A percentile compares a stretch with the other conserved stretches of the same genome.
phyloP scores from a whole-genome alignment of 805 yeast genomes.

The Tetrapisispora fleetii region DNA sequence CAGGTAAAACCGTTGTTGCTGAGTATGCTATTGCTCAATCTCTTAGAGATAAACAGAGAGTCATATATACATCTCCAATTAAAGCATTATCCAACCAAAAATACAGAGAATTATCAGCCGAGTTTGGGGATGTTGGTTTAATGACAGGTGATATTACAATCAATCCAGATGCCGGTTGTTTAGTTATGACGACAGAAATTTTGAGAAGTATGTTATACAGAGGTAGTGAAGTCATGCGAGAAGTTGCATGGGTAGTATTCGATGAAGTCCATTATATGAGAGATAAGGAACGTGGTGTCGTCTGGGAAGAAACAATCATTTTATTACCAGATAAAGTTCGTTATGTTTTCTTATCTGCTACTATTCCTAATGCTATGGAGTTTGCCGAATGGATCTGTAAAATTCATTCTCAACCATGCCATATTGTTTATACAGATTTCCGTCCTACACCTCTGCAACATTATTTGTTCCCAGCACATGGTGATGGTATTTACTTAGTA shows the following conservation, averaged over 20 bases:
- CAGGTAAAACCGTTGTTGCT: constrained; percentile 95
- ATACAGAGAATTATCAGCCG: constrained; percentile 83
- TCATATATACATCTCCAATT: constrained; percentile 90
- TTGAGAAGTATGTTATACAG: constrained; percentile 91
- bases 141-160: constrained; percentile 99
- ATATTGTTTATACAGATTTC: constrained; percentile 96
- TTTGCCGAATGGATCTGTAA: constrained; percentile 98
- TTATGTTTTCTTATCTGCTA: constrained; percentile 87
- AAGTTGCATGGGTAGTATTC: constrained; percentile 96
- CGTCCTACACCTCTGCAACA: constrained; percentile 98
- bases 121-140: constrained; percentile 92
- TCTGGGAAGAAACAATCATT: constrained; percentile 98
- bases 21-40: constrained; percentile 96
- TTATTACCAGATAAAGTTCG: constrained; percentile 92
- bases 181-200: constrained; percentile 98
- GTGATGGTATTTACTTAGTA: constrained; percentile 94
- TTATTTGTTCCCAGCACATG: constrained; percentile 95
- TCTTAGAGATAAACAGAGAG: constrained; percentile 83
- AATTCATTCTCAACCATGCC: constrained; percentile 93
- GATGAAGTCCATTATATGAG: constrained; percentile 99
- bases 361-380: constrained; percentile 96
- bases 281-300: constrained; percentile 96
- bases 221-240: constrained; percentile 97
- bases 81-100: constrained; percentile 92
- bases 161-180: constrained; percentile 95